Conservation (phyloP, 2,329 filamentous ascomycete species). For the Aaosphaeria pasadenensis region DNA sequence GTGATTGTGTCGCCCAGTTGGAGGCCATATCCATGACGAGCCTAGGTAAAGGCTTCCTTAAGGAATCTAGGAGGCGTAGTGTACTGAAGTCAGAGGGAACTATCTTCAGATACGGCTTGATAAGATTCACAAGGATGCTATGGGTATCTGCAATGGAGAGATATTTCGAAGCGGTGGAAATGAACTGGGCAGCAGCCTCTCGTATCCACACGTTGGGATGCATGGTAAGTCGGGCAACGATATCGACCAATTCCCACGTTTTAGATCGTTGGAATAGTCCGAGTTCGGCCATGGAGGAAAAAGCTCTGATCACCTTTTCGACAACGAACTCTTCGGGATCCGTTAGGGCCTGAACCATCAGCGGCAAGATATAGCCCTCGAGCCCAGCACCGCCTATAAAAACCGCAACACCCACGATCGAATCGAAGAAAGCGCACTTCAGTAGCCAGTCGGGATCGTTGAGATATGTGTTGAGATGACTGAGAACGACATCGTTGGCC, state of each 20-base stretch:
- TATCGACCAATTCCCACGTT: slow-evolving; percentile 82
- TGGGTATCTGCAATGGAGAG: slow-evolving; percentile 76
- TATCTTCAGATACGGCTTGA: slow-evolving; percentile 78
- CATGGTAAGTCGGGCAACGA: slow-evolving; percentile 80
- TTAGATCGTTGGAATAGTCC: slow-evolving; percentile 82
- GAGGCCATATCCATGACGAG: slow-evolving; percentile 81
- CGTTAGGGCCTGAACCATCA: slow-evolving; percentile 93
- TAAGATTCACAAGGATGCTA: slow-evolving; percentile 77
- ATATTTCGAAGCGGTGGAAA: slow-evolving; percentile 72
- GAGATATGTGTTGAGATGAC: slow-evolving; percentile 93
- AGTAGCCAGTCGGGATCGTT: slow-evolving; percentile 96
- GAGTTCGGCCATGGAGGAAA: slow-evolving; percentile 83
- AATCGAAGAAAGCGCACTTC: slow-evolving; percentile 95
- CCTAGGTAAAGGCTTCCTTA: slow-evolving; percentile 79
- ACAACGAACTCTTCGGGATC: slow-evolving; percentile 94
- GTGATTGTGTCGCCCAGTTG: slow-evolving; percentile 78
- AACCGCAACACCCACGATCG: slow-evolving; percentile 86
- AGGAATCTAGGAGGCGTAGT: slow-evolving; percentile 69
- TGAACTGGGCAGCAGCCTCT: slow-evolving; percentile 81
- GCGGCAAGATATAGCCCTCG: slow-evolving; percentile 90
- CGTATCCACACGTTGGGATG: slow-evolving; percentile 96
- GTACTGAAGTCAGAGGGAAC: slow-evolving; percentile 69
- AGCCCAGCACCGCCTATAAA: slow-evolving; percentile 86
- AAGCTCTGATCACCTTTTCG: slow-evolving; percentile 81
- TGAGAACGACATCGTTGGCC: slow-evolving; percentile 92